Percentiles rank a stretch among this genome's conserved stretches.
These are phyloP conservation scores for Penicillium lagena DNA, from an alignment of 495 filamentous ascomycete genomes.

Conservation along the genomic window DNA sequence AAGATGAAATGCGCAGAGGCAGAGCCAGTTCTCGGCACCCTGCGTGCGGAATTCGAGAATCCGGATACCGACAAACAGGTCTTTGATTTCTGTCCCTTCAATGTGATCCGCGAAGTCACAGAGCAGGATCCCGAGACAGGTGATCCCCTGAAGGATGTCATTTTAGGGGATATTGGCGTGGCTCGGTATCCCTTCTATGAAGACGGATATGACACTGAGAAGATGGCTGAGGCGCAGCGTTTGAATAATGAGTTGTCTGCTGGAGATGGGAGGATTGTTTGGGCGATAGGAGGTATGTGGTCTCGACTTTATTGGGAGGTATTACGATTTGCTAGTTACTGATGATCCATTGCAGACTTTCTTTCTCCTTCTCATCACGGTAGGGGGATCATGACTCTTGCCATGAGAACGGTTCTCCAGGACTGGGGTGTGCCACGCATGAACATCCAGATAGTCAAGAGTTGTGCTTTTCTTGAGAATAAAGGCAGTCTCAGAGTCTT, in stretches of 20 bases:
- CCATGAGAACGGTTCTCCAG: constrained; percentile 8
- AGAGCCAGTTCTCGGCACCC: not conserved
- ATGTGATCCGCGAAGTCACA: constrained; percentile 16
- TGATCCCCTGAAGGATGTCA: constrained; percentile 5
- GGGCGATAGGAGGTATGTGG: constrained; percentile 15
- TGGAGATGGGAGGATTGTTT: constrained; percentile 15
- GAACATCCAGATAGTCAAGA: constrained; percentile 15
- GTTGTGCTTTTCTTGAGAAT: constrained; percentile 14
- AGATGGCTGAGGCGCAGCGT: constrained; percentile 8
- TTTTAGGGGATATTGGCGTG: constrained; percentile 16
- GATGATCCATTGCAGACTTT: constrained; percentile 10
- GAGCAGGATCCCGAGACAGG: constrained; percentile 2
- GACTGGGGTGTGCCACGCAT: constrained; percentile 22
- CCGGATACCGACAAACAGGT: not conserved
- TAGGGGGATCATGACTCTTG: constrained; percentile 21
- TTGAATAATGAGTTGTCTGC: constrained; percentile 10
- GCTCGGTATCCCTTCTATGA: constrained; percentile 21
- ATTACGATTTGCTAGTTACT: not conserved
- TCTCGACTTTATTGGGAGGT: not conserved
- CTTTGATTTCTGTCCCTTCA: constrained; percentile 18
- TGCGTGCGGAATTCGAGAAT: constrained; percentile 1
- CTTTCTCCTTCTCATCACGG: constrained; percentile 16
- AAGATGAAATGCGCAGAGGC: not conserved
- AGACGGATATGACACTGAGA: constrained; percentile 3
- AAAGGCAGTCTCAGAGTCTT: constrained; percentile 16